These are phyloP conservation scores for Haplosporangium sp. DNA, from an alignment of 371 early-diverging fungal species.

Conservation along the genomic window DNA sequence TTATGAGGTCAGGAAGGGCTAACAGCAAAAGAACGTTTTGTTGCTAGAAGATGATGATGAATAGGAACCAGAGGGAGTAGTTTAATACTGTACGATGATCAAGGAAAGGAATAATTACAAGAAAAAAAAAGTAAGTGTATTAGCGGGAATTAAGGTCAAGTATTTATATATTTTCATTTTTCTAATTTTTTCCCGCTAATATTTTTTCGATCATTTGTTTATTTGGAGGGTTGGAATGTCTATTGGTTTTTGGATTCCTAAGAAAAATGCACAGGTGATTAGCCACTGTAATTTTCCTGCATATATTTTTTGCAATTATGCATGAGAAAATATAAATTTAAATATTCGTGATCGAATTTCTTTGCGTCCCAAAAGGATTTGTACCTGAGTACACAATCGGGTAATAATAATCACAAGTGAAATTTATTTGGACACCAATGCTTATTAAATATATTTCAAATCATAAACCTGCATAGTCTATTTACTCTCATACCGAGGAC, in stretches of 20 bases:
- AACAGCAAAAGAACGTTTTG: background rate
- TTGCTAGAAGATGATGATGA: background rate
- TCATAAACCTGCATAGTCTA: background rate
- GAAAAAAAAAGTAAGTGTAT: background rate
- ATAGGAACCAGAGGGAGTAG: background rate
- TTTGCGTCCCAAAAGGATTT: background rate
- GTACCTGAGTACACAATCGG: background rate
- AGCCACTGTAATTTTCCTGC: background rate
- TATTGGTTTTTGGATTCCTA: conserved; percentile 1
- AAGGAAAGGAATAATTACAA: background rate
- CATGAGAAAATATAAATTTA: conserved; percentile 3
- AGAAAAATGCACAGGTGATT: background rate
- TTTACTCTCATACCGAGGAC: background rate
- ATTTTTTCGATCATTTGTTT: background rate
- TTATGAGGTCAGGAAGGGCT: conserved; percentile 11
- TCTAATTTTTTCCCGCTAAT: background rate
- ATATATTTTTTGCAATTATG: background rate
- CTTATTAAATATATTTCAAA: background rate
- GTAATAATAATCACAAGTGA: background rate
- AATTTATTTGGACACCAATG: conserved; percentile 1
- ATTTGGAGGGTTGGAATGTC: conserved; percentile 5
- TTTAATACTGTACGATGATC: no score
- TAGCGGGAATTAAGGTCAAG: background rate
- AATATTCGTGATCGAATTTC: background rate
- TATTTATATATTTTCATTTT: background rate